Conservation (phyloP, 1,139 yeast species). For the Candida sp. region DNA sequence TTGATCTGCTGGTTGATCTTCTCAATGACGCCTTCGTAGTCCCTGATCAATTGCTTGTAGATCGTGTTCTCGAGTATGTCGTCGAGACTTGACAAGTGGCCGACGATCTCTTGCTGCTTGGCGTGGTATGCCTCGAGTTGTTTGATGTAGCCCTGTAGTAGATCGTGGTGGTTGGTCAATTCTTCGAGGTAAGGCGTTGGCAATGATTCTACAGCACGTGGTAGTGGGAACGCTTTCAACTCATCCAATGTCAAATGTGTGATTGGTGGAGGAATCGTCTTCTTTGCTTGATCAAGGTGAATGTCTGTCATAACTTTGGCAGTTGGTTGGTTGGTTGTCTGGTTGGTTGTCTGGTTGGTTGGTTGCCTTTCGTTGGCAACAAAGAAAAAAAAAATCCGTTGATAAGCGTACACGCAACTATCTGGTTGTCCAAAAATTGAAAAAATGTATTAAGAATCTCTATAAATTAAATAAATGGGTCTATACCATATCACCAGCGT, state of each 20-base stretch:
- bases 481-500: conserved; percentile 8
- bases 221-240: conserved; percentile 33
- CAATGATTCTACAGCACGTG: conserved; percentile 28
- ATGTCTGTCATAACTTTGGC: conserved; percentile 2
- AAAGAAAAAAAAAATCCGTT: too few species aligned
- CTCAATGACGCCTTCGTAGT: conserved; percentile 27
- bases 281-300: conserved; percentile 1
- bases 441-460: too few species aligned
- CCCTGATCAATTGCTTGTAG: conserved; percentile 22
- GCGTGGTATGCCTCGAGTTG: conserved; percentile 25
- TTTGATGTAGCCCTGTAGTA: conserved; percentile 37
- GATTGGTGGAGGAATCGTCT: conserved; percentile 6
- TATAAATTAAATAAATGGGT: too few species aligned
- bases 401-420: too few species aligned
- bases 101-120: conserved; percentile 20
- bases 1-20: conserved; percentile 30
- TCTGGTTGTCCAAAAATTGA: too few species aligned
- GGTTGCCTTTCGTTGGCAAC: not conserved
- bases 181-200: conserved; percentile 31
- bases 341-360: too few species aligned
- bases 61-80: conserved; percentile 19
- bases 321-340: too few species aligned
- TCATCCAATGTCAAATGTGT: conserved; percentile 9
- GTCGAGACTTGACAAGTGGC: conserved; percentile 24
- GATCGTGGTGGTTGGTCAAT: conserved; percentile 29